Conservation (phyloP, 139 green algal species). For the Penium margaritaceum region DNA sequence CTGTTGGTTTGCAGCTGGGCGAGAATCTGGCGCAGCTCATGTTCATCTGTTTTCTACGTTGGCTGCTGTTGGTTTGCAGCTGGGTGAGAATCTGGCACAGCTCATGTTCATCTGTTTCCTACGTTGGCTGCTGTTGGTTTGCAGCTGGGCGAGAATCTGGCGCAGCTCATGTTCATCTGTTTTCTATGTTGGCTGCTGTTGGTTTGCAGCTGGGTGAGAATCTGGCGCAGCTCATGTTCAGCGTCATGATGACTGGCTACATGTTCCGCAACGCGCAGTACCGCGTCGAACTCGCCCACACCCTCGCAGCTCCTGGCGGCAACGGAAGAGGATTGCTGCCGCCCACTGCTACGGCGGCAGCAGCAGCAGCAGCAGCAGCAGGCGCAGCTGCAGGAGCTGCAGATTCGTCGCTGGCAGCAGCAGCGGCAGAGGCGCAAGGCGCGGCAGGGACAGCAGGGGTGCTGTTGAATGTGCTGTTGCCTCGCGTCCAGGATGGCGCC, state of each 20-base stretch:
- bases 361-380: neutral
- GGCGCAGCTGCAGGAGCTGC: neutral
- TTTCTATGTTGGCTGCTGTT: too few species aligned
- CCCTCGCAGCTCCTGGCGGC: neutral
- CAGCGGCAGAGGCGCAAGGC: neutral
- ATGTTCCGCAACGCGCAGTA: conserved; percentile 74
- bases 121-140: too few species aligned
- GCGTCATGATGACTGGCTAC: conserved; percentile 73
- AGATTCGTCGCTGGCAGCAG: too few species aligned
- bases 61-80: too few species aligned
- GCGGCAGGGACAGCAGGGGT: neutral
- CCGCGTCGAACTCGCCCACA: conserved; percentile 60
- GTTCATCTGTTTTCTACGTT: too few species aligned
- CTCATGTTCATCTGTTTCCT: too few species aligned
- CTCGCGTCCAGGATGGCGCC: too few species aligned
- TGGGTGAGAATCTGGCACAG: conserved; percentile 72
- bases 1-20: conserved; percentile 55
- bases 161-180: conserved; percentile 76
- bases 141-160: conserved; percentile 67
- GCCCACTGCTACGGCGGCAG: neutral
- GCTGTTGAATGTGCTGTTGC: too few species aligned
- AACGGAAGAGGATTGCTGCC: neutral
- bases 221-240: conserved; percentile 79
- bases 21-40: conserved; percentile 66
- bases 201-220: conserved; percentile 61